Evolutionary conservation across 371 early-diverging fungal genomes (phyloP).

Genomic region (Rhizopus sp.): DNA sequence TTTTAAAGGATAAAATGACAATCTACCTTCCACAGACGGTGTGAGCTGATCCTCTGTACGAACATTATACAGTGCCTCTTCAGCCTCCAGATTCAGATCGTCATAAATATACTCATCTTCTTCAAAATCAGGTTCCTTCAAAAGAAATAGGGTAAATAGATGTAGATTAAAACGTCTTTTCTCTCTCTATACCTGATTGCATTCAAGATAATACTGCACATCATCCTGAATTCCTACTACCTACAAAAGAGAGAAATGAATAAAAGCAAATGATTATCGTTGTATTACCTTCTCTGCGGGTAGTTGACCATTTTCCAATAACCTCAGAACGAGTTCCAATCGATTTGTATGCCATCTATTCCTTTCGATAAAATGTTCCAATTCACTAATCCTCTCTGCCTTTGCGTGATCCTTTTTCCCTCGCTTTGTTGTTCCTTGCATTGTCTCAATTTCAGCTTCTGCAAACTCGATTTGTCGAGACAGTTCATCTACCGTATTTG

Average conservation of each 20-base stretch:
- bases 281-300: constrained; percentile 58
- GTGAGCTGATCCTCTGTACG: constrained; percentile 50
- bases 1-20: neutral
- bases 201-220: constrained; percentile 89
- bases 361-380: constrained; percentile 81
- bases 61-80: constrained; percentile 76
- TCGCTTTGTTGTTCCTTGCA: constrained; percentile 74
- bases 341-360: constrained; percentile 90
- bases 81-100: constrained; percentile 89
- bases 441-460: constrained; percentile 87
- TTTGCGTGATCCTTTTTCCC: constrained; percentile 83
- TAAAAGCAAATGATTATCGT: neutral
- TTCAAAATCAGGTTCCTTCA: constrained; percentile 80
- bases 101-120: constrained; percentile 96
- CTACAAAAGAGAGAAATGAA: constrained; percentile 10
- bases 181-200: constrained; percentile 57
- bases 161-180: neutral
- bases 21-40: constrained; percentile 14
- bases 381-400: constrained; percentile 64
- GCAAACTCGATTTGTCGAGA: constrained; percentile 85
- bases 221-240: constrained; percentile 57
- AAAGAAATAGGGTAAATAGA: neutral
- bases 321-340: constrained; percentile 87
- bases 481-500: constrained; percentile 79
- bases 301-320: constrained; percentile 91